Evolutionary conservation across 768 basidiomycete species (phyloP), one percentile per base, ranked within the genome.

Genomic region (Lentinula edodes): DNA sequence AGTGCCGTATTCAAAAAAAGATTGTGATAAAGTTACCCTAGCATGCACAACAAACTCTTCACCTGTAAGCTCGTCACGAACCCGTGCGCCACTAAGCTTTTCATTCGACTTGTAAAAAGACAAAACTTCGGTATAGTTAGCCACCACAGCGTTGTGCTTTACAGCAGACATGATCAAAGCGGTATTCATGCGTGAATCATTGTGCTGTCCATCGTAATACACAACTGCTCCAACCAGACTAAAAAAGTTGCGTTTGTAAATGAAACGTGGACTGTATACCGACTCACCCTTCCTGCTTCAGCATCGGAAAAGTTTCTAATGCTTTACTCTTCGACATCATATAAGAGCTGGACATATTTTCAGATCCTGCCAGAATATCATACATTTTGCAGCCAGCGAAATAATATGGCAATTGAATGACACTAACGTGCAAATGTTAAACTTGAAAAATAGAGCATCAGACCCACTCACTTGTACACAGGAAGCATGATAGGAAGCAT

Each of bases 121-220:
- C 10, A 85, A 88, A 55, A 97, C 94, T 68, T 95, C 90, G 71
- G 85, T 86, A 75, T 99, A 92, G 78, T 98, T 99, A 52, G 89
- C 86, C 16, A 90, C 88, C 7, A 82, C 82, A 5, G 95, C 94
- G 48, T 95, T 95, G 57, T 91, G 85, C 68, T 93, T 91, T 48
- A 98, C 92, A 5, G 96, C 97, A 16, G 90, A 97, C 86, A 98
- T 87, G 68, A 96, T 83, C 36, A 99, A 80, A 0, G 96, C 93
- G 58, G 96, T 84, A 78, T 99, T 99, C 97, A 98, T 99, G 13
- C 96, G 85, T 1, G 96, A 90, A 68, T 99, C 97, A 68, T 99
- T 99, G 75, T 99, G 96, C 76, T 98, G 96, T 59, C 95, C 95
- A 69, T 99, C 96, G 66, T 99, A 97, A 75, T 98, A 98, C 15